Base-by-base conservation (phyloP, 2,329 filamentous ascomycete genomes). In the Lecanicillium sp. region DNA sequence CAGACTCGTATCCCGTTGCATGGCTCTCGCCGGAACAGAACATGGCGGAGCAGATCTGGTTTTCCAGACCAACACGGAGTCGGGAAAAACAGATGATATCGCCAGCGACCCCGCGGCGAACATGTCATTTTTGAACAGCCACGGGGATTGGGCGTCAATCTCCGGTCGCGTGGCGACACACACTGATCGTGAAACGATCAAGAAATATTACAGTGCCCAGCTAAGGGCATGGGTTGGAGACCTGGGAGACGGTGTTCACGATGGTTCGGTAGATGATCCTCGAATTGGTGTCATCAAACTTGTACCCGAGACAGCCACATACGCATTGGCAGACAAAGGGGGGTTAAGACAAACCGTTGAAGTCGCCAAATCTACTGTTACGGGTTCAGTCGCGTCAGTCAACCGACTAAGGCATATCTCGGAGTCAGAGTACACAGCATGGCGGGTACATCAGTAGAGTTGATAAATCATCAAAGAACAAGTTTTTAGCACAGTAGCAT, bases 21-120 rank as follows among this genome's bases (percentile, higher is more conserved):
- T 95, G 88, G 85, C 85, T 5, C 60, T 94, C 12, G 85, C 86
- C 13, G 86, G 77, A 12, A 84, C 83, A 62, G 87, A 94, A 63
- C 70, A 72, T 45, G 81, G 81, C 47, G 84, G 84, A 53, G 72
- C 88, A 41, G 87, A 94, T 58, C 75, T 92, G 41, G 74, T 94
- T 60, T 94, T 94, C 74, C 83, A 92, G 69, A 88, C 87, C 55
- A 94, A 94, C 69, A 88, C 86, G 46, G 84, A 90, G 58, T 88
- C 85, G 9, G 79, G 86, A 64, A 94, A 95, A 72, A 44, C 44
- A 5, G 27, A 43, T 11, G 40, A 40, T 28, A 27, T 45, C 17
- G 35, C 42, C 6, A 41, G 42, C 17, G 43, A 46, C 17, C 44
- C 43, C 10, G 44, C 46, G 6, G 31, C 45, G 8, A 47, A 94